Conservation (phyloP, 352 stramenopile genomes). For the Detonula confervacea region DNA sequence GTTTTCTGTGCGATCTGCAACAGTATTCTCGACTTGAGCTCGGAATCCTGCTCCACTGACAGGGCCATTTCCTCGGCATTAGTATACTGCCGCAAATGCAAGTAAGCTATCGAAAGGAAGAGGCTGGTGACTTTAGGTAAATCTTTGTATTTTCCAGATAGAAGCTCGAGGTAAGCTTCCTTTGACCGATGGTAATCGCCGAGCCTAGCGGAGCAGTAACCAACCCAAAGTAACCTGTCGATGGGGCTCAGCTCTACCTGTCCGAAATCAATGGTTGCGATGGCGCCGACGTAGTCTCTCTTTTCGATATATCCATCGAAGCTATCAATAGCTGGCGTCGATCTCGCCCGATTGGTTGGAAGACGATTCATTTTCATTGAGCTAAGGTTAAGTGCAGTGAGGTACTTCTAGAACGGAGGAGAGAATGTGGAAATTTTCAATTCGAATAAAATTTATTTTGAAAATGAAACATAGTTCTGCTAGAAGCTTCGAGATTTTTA, state of each 20-base stretch:
- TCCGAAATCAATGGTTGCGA: conserved; percentile 94
- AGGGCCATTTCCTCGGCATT: conserved; percentile 87
- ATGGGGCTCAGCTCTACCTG: conserved; percentile 61
- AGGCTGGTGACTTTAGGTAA: conserved; percentile 89
- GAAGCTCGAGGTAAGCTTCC: conserved; percentile 75
- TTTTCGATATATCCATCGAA: conserved; percentile 79
- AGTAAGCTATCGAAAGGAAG: conserved; percentile 92
- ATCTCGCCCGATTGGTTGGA: conserved; percentile 28
- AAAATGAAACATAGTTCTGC: no score
- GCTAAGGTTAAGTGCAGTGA: no score
- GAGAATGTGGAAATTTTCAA: no score
- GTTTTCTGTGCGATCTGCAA: conserved; percentile 94
- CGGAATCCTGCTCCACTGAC: conserved; percentile 71
- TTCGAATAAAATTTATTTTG: no score
- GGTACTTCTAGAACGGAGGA: no score
- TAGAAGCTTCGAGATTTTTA: no score
- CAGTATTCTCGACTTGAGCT: conserved; percentile 92
- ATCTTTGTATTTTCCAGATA: conserved; percentile 23
- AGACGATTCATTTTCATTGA: conserved; percentile 11
- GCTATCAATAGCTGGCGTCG: conserved; percentile 1
- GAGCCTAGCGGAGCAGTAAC: conserved; percentile 94
- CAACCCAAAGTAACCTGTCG: conserved; percentile 92
- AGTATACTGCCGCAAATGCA: conserved; percentile 92
- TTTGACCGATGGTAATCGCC: conserved; percentile 92
- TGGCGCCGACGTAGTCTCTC: conserved; percentile 92